Conservation (phyloP, 208 protist genomes). For the Crithidia brevicula region DNA sequence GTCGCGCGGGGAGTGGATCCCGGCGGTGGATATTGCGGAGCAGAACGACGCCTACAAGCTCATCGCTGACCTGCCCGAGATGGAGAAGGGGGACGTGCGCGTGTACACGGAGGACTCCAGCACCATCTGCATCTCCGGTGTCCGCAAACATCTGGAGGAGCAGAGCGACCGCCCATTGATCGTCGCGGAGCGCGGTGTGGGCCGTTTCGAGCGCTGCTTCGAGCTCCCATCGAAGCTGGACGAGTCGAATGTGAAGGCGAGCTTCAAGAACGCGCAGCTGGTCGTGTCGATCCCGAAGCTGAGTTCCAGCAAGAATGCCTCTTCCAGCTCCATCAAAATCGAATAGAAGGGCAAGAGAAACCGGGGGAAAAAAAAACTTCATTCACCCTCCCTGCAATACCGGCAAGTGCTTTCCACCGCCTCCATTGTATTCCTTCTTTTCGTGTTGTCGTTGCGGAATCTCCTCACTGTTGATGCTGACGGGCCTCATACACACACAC, state of each 20-base stretch:
- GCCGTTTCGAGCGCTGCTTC: constrained; percentile 83
- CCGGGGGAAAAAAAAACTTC: no score
- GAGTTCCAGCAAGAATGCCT: neutral
- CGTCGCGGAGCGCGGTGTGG: constrained; percentile 59
- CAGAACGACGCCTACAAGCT: constrained; percentile 62
- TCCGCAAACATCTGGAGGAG: constrained; percentile 38
- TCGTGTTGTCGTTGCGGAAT: no score
- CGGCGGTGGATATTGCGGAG: constrained; percentile 74
- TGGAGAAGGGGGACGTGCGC: constrained; percentile 67
- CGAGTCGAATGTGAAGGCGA: constrained; percentile 51
- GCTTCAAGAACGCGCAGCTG: constrained; percentile 57
- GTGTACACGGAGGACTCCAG: constrained; percentile 66
- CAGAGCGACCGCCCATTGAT: constrained; percentile 41
- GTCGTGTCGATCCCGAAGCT: constrained; percentile 62
- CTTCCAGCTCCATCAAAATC: constrained; percentile 49
- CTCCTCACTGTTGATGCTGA: no score
- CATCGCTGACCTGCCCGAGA: constrained; percentile 72
- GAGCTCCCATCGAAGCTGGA: constrained; percentile 48
- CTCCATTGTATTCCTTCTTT: no score
- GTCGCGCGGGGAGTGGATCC: constrained; percentile 72
- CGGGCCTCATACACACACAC: no score
- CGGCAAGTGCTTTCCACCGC: no score
- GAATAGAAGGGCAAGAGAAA: constrained; percentile 22
- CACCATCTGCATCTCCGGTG: constrained; percentile 74
- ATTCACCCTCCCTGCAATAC: no score